Percentiles rank a stretch among this genome's conserved stretches.
phyloP scores from a whole-genome alignment of 2,329 filamentous ascomycete genomes.

The Pseudopyricularia javanii region DNA sequence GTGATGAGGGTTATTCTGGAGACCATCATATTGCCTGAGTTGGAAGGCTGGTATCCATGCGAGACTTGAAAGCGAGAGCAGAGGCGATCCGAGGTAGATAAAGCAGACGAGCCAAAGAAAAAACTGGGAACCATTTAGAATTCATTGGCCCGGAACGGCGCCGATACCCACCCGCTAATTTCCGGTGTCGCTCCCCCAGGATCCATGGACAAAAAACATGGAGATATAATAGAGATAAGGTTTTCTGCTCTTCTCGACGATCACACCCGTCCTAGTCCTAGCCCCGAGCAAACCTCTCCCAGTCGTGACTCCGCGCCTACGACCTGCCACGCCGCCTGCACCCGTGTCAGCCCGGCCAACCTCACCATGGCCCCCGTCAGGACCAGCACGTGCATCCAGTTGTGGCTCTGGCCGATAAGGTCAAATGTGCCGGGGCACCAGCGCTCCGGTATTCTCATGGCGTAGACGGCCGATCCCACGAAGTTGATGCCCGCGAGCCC shows the following conservation, averaged over 20 bases:
- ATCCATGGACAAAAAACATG: too few relatives aligned
- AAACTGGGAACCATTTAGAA: too few relatives aligned
- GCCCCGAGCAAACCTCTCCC: background rate
- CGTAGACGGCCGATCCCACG: conserved; percentile 14
- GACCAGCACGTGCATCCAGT: conserved; percentile 12
- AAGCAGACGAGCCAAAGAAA: too few relatives aligned
- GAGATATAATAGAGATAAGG: too few relatives aligned
- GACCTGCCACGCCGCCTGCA: background rate
- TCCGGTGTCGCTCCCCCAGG: too few relatives aligned
- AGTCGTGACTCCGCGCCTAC: background rate
- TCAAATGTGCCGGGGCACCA: conserved; percentile 16
- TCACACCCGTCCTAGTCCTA: background rate
- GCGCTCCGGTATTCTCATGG: conserved; percentile 14
- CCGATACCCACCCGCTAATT: too few relatives aligned
- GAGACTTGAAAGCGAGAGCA: too few relatives aligned
- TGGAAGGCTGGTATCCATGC: too few relatives aligned
- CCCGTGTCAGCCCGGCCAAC: background rate
- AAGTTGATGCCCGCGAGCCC: conserved; percentile 16
- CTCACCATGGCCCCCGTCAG: conserved; percentile 1
- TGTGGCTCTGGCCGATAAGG: conserved; percentile 14
- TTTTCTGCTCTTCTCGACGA: too few relatives aligned
- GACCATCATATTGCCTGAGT: background rate
- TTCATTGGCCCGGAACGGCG: too few relatives aligned
- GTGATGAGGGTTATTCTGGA: background rate
- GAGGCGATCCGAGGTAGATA: too few relatives aligned